Evolutionary conservation across 2,329 filamentous ascomycete genomes (phyloP).

Genomic region (Thielaviopsis ethacetica): DNA sequence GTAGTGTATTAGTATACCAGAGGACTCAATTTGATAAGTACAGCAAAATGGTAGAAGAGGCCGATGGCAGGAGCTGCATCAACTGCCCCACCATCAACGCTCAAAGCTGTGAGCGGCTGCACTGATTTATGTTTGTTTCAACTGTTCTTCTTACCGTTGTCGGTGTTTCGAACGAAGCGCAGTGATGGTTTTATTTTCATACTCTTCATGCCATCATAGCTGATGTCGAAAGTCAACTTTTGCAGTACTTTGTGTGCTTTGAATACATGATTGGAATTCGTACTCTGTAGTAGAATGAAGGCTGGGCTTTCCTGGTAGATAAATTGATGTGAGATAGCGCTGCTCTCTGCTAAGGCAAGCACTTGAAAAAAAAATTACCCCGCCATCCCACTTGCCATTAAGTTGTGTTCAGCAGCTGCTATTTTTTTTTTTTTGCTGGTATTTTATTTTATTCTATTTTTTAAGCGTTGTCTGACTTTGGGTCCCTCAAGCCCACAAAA

Average conservation of each 20-base stretch:
- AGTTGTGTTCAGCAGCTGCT: background rate
- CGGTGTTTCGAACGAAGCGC: background rate
- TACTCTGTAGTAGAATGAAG: too few relatives aligned
- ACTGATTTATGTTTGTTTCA: background rate
- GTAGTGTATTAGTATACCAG: too few relatives aligned
- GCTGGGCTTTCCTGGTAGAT: too few relatives aligned
- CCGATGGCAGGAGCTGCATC: background rate
- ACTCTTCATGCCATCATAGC: too few relatives aligned
- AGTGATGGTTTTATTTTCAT: too few relatives aligned
- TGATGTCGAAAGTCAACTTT: too few relatives aligned
- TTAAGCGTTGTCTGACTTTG: background rate
- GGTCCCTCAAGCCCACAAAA: background rate
- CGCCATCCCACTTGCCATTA: background rate
- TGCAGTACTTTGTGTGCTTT: too few relatives aligned
- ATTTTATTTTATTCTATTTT: background rate
- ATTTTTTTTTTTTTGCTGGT: constrained; percentile 1
- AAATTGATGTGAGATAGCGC: too few relatives aligned
- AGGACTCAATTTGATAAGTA: too few relatives aligned
- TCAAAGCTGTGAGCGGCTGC: background rate
- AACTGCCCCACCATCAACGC: background rate
- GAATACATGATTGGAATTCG: too few relatives aligned
- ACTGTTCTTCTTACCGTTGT: background rate
- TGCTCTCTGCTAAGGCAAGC: background rate
- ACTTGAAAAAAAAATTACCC: background rate
- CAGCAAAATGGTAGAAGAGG: too few relatives aligned